Percentiles rank a stretch among this genome's conserved stretches.
phyloP scores from a whole-genome alignment of 305 asterid genomes.

The Coffea humblotiana region DNA sequence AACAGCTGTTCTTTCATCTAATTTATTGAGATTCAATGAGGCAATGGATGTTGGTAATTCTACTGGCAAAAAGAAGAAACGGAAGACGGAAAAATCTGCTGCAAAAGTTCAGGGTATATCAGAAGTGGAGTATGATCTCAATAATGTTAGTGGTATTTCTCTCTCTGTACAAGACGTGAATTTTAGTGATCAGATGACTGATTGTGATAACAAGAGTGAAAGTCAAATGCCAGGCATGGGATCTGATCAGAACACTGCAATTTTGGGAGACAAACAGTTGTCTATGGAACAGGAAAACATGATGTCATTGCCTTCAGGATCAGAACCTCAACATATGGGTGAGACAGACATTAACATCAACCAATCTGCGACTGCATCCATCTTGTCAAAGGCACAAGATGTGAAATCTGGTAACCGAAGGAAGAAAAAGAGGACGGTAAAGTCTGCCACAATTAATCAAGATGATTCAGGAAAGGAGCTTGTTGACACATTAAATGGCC shows the following conservation, averaged over 20 bases:
- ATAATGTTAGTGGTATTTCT: conserved; percentile 3
- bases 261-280: conserved; percentile 22
- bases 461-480: conserved; percentile 34
- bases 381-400: conserved; percentile 28
- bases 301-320: conserved; percentile 17
- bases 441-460: conserved; percentile 24
- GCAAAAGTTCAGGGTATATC: conserved; percentile 29
- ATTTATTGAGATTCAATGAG: conserved; percentile 21
- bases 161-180: conserved; percentile 2
- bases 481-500: conserved; percentile 23
- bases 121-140: conserved; percentile 20
- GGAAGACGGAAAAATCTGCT: conserved; percentile 25
- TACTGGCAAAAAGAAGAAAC: conserved; percentile 38
- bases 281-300: conserved; percentile 21
- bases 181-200: conserved; percentile 12
- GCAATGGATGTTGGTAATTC: conserved; percentile 31
- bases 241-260: conserved; percentile 21
- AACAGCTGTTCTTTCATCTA: conserved; percentile 26
- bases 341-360: conserved; percentile 9
- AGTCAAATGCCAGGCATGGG: conserved; percentile 21
- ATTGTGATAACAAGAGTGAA: conserved; percentile 22
- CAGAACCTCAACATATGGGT: conserved; percentile 8
- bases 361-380: conserved; percentile 21
- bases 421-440: conserved; percentile 26
- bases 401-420: conserved; percentile 21